Evolutionary conservation across 495 filamentous ascomycete species (phyloP), one percentile per base, ranked within the genome.

Genomic region (Aspergillus panamensis): DNA sequence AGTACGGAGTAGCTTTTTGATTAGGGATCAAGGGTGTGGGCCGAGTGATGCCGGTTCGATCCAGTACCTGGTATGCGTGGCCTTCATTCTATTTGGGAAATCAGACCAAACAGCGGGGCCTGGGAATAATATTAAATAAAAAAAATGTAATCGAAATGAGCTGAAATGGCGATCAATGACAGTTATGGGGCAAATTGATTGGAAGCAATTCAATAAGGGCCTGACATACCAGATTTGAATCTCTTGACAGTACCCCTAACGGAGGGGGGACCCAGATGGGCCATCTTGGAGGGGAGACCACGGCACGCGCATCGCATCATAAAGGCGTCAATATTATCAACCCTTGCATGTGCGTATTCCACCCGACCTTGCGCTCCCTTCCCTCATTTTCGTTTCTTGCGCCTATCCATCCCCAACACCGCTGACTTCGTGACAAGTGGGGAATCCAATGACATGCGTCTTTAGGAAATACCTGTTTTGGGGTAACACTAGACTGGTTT

Each of bases 61-160:
- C 19, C n/a, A n/a, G n/a, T n/a, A n/a, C n/a, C 13, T 14, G 37
- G 3, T n/a, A 45, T 45, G 42, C 42, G 42, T 45, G 42, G 42
- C 42, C 42, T 45, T 20, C 42, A 45, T 45, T 45, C 42, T 25
- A n/a, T 45, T 45, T 21, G 42, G 42, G 42, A 45, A 45, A 45
- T 45, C n/a, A 21, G 20, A 45, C 42, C 42, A 17, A 45, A 45
- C 19, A 45, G 20, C 42, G 14, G 17, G 19, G 6, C 19, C 19
- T 17, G n/a, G 42, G 42, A 45, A 45, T 45, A n/a, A n/a, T n/a
- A n/a, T n/a, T n/a, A n/a, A n/a, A n/a, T n/a, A n/a, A n/a, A n/a
- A 45, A 45, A 45, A 17, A 17, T 10, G 10, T 45, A 8, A 21
- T 10, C 42, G 42, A 25, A 25, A 25, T 25, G 25, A 25, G 5